Evolutionary conservation across 2,329 filamentous ascomycete genomes (phyloP).

Genomic region (Trichoderma semiorbis): DNA sequence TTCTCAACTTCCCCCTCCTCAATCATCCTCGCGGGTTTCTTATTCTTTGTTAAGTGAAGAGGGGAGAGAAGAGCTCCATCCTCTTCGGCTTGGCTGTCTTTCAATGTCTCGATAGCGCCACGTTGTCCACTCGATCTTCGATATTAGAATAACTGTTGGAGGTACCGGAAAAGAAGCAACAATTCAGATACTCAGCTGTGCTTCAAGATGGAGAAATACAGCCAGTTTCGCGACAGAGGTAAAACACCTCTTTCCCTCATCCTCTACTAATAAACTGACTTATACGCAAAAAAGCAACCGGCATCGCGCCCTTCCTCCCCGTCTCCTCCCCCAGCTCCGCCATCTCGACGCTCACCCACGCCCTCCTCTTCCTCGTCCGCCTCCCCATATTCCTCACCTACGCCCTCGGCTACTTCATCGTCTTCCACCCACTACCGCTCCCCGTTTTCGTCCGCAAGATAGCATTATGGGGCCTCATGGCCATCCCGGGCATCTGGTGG

Average conservation of each 20-base stretch:
- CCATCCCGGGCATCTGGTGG: conserved; percentile 94
- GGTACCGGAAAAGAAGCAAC: not conserved
- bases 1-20: not conserved
- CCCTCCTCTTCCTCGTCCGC: conserved; percentile 75
- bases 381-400: conserved; percentile 72
- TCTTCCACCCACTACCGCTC: conserved; percentile 77
- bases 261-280: not conserved
- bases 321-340: conserved; percentile 63
- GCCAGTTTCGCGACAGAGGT: conserved; percentile 89
- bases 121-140: not conserved
- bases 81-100: not conserved
- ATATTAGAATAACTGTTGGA: not conserved
- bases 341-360: conserved; percentile 60
- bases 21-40: not conserved
- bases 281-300: conserved; percentile 62
- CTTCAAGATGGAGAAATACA: conserved; percentile 82
- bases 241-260: conserved; percentile 24
- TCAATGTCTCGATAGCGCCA: conserved; percentile 20
- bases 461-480: conserved; percentile 81
- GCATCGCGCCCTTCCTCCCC: conserved; percentile 93
- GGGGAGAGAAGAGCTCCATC: conserved; percentile 9
- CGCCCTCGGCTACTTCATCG: conserved; percentile 67
- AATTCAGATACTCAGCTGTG: not conserved
- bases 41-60: not conserved
- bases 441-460: conserved; percentile 68